These are phyloP conservation scores for Typha latifolia DNA, from an alignment of 176 grass and related monocot genomes.

Conservation along the genomic window DNA sequence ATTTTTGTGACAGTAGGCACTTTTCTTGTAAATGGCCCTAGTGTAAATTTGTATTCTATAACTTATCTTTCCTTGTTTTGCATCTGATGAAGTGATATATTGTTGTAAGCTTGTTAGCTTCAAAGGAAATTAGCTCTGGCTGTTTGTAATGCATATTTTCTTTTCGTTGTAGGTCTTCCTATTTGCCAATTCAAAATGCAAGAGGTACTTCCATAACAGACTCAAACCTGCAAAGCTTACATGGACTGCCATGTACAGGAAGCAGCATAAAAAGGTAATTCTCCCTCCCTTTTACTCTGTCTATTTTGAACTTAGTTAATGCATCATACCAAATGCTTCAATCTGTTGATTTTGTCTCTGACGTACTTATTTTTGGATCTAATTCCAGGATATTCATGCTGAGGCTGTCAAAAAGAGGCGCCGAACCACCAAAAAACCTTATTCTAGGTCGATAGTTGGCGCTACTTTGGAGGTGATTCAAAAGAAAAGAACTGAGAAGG, in stretches of 20 bases:
- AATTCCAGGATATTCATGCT: not conserved
- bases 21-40: not conserved
- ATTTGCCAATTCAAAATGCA: not conserved
- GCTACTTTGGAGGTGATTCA: not conserved
- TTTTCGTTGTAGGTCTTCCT: not conserved
- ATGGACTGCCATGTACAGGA: constrained; percentile 1
- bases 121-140: not conserved
- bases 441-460: not conserved
- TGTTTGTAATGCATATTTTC: not conserved
- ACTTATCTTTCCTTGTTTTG: not conserved
- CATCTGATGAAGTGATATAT: not conserved
- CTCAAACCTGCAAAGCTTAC: constrained; percentile 2
- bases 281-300: not conserved
- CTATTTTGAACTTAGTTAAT: not conserved
- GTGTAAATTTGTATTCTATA: not conserved
- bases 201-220: not conserved
- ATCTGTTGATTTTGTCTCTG: not conserved
- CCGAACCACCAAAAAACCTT: not conserved
- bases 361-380: not conserved
- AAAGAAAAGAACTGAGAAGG: constrained; percentile 1
- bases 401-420: not conserved
- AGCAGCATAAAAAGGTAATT: not conserved
- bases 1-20: not conserved
- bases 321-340: not conserved
- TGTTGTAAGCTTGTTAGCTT: not conserved